Evolutionary conservation across 1,139 yeast species (phyloP).

Genomic region (Kluyveromyces sp.): DNA sequence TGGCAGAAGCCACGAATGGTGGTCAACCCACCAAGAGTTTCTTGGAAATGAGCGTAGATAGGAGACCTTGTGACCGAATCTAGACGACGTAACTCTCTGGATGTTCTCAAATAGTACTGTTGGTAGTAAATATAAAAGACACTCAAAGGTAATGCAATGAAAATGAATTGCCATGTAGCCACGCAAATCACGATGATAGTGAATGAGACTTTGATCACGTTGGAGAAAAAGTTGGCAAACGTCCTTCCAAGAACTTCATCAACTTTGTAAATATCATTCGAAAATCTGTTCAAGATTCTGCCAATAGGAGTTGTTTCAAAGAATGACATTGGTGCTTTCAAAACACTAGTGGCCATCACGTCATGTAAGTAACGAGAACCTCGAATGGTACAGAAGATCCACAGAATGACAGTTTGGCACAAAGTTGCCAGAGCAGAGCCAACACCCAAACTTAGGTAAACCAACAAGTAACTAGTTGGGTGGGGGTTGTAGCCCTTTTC

Average conservation of each 20-base stretch:
- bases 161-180: constrained; percentile 82
- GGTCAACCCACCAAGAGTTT: constrained; percentile 81
- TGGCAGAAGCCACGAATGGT: constrained; percentile 88
- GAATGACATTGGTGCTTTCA: constrained; percentile 93
- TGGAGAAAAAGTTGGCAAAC: constrained; percentile 73
- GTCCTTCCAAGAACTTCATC: constrained; percentile 84
- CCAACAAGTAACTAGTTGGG: constrained; percentile 60
- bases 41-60: constrained; percentile 94
- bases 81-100: constrained; percentile 89
- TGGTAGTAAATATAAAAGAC: constrained; percentile 76
- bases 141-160: constrained; percentile 64
- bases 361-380: constrained; percentile 77
- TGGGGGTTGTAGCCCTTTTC: constrained; percentile 63
- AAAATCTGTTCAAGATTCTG: constrained; percentile 84
- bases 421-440: constrained; percentile 56
- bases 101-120: constrained; percentile 79
- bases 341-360: constrained; percentile 68
- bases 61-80: constrained; percentile 94
- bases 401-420: constrained; percentile 61
- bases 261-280: constrained; percentile 86
- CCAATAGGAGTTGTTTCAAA: constrained; percentile 98
- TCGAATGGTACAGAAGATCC: constrained; percentile 79
- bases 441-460: constrained; percentile 71
- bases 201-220: constrained; percentile 66
- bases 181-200: constrained; percentile 76